Evolutionary conservation across 331 rosid genomes (phyloP).

Genomic region (Rosa hybrid): DNA sequence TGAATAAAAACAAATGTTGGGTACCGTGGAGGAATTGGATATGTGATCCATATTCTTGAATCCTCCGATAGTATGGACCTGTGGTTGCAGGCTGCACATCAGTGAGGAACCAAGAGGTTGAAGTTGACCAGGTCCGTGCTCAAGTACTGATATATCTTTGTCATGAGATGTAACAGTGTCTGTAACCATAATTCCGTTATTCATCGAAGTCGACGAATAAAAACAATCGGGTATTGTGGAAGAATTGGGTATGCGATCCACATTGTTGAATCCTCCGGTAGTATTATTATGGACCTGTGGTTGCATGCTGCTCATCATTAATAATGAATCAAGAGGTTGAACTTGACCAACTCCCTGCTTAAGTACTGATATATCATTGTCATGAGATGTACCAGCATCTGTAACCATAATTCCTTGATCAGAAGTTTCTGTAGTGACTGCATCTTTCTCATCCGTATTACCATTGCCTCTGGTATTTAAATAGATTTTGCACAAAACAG

Average conservation of each 20-base stretch:
- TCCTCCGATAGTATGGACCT: background rate
- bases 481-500: constrained; percentile 32
- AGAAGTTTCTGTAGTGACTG: background rate
- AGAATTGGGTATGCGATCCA: background rate
- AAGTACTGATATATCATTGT: background rate
- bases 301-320: background rate
- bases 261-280: background rate
- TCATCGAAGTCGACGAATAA: background rate
- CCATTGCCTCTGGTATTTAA: constrained; percentile 18
- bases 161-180: background rate
- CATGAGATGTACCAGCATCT: background rate
- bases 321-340: background rate
- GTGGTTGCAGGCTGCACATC: background rate
- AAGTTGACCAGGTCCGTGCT: background rate
- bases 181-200: background rate
- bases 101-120: background rate
- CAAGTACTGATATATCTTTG: background rate
- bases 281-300: background rate
- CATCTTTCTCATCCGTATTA: background rate
- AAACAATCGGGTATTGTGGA: background rate
- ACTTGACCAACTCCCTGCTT: background rate
- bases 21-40: background rate
- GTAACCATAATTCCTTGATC: background rate
- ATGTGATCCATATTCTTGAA: background rate
- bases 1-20: background rate